phyloP scores from a whole-genome alignment of 768 basidiomycete species.

The Stropharia rugosoannulata region DNA sequence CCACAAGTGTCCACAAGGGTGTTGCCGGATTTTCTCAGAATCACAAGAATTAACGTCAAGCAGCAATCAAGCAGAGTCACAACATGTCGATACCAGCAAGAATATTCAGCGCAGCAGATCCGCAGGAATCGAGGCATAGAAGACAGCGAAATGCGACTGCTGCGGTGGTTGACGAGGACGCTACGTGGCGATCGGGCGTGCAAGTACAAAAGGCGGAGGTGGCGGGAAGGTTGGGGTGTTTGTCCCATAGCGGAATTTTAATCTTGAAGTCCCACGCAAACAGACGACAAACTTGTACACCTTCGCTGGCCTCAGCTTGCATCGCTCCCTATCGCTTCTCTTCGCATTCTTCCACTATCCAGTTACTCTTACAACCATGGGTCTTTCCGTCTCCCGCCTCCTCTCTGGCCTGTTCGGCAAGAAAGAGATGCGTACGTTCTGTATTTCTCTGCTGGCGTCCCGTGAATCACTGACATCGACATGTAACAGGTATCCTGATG shows the following conservation, averaged over 20 bases:
- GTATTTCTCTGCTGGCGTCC: constrained; percentile 22
- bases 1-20: constrained; percentile 8
- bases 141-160: neutral
- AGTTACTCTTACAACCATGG: constrained; percentile 54
- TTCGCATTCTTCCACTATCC: constrained; percentile 32
- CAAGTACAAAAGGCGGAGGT: constrained; percentile 15
- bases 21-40: too few relatives aligned
- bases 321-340: constrained; percentile 30
- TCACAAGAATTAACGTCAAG: neutral
- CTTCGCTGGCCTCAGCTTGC: constrained; percentile 24
- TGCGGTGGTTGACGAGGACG: constrained; percentile 7
- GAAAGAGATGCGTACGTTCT: constrained; percentile 96
- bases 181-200: constrained; percentile 21
- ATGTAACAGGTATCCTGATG: constrained; percentile 89
- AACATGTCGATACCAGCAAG: neutral
- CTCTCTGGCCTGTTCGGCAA: constrained; percentile 91
- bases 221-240: constrained; percentile 18
- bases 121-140: neutral
- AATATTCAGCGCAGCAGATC: neutral
- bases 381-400: constrained; percentile 72
- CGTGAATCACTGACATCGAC: constrained; percentile 29
- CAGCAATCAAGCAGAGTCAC: neutral
- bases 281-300: constrained; percentile 23
- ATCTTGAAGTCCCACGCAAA: constrained; percentile 42
- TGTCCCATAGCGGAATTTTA: constrained; percentile 44